phyloP scores from a whole-genome alignment of 495 filamentous ascomycete genomes.

The Pyrenula massariospora region DNA sequence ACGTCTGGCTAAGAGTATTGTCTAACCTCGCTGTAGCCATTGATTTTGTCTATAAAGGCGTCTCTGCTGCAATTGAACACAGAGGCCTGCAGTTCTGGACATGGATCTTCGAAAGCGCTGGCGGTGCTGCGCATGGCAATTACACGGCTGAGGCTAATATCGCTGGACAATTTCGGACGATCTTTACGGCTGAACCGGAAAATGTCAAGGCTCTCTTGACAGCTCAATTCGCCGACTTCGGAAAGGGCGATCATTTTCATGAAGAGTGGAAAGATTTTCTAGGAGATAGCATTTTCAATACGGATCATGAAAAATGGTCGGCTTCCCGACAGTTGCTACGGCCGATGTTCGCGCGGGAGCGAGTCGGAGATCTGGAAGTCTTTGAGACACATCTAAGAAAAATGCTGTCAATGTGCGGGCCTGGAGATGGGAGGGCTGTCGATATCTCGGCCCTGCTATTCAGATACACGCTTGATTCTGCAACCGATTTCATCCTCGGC shows the following conservation, averaged over 20 bases:
- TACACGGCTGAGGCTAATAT: conserved; percentile 50
- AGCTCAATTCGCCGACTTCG: conserved; percentile 55
- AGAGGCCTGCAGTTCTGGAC: conserved; percentile 51
- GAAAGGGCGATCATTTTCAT: conserved; percentile 62
- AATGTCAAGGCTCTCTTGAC: conserved; percentile 73
- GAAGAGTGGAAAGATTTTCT: conserved; percentile 60
- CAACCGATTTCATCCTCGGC: conserved; percentile 82
- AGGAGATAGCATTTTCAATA: conserved; percentile 70
- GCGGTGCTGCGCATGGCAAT: conserved; percentile 14
- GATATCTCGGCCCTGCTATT: conserved; percentile 66
- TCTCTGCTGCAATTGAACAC: conserved; percentile 36
- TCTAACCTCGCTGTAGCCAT: conserved; percentile 45
- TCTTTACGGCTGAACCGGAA: conserved; percentile 55
- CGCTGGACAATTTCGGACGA: conserved; percentile 37
- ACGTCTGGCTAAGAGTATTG: too few relatives aligned
- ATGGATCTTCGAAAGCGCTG: conserved; percentile 27
- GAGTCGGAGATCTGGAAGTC: conserved; percentile 66
- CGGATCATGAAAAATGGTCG: conserved; percentile 67
- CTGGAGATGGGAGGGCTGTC: conserved; percentile 37
- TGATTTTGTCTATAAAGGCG: conserved; percentile 43
- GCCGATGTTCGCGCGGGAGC: conserved; percentile 74
- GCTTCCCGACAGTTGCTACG: conserved; percentile 62
- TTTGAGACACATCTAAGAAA: conserved; percentile 68
- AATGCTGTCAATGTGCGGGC: conserved; percentile 42
- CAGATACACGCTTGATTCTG: conserved; percentile 69